These are phyloP conservation scores for Nemania abortiva DNA, from an alignment of 2,329 filamentous ascomycete species.

Conservation along the genomic window DNA sequence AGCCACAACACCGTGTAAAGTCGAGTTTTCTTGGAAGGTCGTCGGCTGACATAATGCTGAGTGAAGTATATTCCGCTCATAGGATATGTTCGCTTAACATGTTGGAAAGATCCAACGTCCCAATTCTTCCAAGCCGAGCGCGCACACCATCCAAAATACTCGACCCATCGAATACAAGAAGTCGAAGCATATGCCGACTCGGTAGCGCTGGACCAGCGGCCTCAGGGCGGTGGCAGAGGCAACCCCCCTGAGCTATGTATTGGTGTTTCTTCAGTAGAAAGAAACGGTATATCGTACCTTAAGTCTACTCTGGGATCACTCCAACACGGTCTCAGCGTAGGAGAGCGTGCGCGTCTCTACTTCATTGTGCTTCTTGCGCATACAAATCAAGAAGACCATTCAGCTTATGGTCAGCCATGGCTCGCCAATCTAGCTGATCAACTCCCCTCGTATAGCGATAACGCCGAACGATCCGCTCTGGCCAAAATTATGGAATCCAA, in stretches of 20 bases:
- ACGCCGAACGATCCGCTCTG: slow-evolving; percentile 15
- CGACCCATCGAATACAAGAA: slow-evolving; percentile 41
- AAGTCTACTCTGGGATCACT: slow-evolving; percentile 43
- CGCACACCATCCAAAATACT: slow-evolving; percentile 41
- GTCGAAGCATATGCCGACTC: slow-evolving; percentile 35
- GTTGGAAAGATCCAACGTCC: slow-evolving; percentile 45
- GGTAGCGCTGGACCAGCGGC: not conserved
- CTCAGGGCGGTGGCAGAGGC: not conserved
- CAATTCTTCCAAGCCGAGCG: slow-evolving; percentile 41
- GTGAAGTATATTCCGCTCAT: slow-evolving; percentile 39
- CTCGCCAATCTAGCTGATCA: slow-evolving; percentile 43
- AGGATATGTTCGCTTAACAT: slow-evolving; percentile 38
- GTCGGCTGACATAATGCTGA: not conserved
- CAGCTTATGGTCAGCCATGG: slow-evolving; percentile 41
- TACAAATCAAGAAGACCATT: slow-evolving; percentile 38
- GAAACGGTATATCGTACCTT: slow-evolving; percentile 43
- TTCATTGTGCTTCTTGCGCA: slow-evolving; percentile 46
- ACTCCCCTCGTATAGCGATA: slow-evolving; percentile 41
- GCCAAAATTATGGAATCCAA: slow-evolving; percentile 28
- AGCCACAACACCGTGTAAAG: not conserved
- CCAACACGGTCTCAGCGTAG: slow-evolving; percentile 37
- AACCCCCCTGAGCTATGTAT: slow-evolving; percentile 40
- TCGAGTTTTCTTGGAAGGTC: not conserved
- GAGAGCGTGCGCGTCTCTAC: slow-evolving; percentile 36
- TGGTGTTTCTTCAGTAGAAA: slow-evolving; percentile 40